Percentiles rank a stretch among this genome's conserved stretches.
These are phyloP conservation scores for Aspergillus sp. DNA, from an alignment of 2,329 filamentous ascomycete genomes.

Conservation along the genomic window DNA sequence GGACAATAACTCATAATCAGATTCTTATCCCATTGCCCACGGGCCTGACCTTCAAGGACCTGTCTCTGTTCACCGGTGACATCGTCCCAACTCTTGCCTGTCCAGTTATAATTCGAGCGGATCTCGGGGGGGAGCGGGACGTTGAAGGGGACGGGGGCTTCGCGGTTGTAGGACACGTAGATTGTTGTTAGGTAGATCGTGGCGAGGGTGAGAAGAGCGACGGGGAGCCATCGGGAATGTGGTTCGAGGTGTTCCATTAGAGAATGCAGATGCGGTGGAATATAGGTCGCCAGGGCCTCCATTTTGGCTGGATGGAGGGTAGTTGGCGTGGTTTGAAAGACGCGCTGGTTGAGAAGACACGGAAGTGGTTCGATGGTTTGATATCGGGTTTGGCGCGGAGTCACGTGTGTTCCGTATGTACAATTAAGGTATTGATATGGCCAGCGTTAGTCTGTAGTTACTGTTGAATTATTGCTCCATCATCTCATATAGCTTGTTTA, in stretches of 20 bases:
- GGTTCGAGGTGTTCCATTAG: constrained; percentile 12
- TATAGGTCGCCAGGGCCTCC: constrained; percentile 15
- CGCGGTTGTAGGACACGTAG: constrained; percentile 22
- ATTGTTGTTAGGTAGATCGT: constrained; percentile 27
- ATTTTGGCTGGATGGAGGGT: constrained; percentile 13
- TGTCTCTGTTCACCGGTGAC: constrained; percentile 26
- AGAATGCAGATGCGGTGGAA: constrained; percentile 17
- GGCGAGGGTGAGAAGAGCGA: constrained; percentile 23
- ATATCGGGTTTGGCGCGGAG: not conserved
- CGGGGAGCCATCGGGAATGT: constrained; percentile 17
- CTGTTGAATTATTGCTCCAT: too few species aligned
- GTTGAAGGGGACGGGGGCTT: constrained; percentile 32
- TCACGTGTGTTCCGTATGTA: not conserved
- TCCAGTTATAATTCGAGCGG: constrained; percentile 16
- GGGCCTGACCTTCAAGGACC: constrained; percentile 32
- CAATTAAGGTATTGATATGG: too few species aligned
- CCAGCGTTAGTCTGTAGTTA: too few species aligned
- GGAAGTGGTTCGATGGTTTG: not conserved
- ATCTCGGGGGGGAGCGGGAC: constrained; percentile 33
- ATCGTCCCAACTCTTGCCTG: constrained; percentile 31
- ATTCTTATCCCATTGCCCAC: constrained; percentile 34
- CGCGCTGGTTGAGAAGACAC: not conserved
- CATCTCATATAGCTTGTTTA: too few species aligned
- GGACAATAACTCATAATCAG: constrained; percentile 55
- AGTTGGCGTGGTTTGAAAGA: constrained; percentile 11